These are phyloP conservation scores for Verticillium zaregamsianum DNA, from an alignment of 2,329 filamentous ascomycete genomes.

Conservation along the genomic window DNA sequence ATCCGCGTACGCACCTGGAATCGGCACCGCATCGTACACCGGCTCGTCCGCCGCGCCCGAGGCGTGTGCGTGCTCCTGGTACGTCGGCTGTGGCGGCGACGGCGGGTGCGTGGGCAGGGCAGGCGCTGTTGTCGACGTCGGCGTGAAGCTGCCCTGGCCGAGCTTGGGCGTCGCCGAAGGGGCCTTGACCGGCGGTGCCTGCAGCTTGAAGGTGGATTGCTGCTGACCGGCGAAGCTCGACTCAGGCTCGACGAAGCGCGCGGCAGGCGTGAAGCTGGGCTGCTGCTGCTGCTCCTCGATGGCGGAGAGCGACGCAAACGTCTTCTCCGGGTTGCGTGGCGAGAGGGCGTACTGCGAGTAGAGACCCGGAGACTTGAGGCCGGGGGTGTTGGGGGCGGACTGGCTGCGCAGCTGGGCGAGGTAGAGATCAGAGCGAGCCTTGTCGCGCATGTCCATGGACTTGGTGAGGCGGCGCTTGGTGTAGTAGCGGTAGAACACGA, in stretches of 20 bases:
- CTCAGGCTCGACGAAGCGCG: conserved; percentile 55
- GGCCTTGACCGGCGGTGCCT: conserved; percentile 76
- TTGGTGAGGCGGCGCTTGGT: conserved; percentile 93
- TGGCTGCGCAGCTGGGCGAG: conserved; percentile 80
- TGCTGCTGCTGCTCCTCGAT: conserved; percentile 26
- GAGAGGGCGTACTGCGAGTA: conserved; percentile 36
- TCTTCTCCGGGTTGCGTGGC: conserved; percentile 35
- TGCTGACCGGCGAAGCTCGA: conserved; percentile 53
- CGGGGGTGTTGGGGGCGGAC: conserved; percentile 91
- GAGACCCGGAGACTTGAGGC: conserved; percentile 64
- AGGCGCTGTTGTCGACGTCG: conserved; percentile 35
- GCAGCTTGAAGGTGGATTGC: conserved; percentile 72
- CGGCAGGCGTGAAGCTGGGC: conserved; percentile 49
- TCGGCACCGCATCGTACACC: conserved; percentile 80
- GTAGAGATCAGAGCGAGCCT: conserved; percentile 90
- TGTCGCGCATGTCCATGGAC: conserved; percentile 94
- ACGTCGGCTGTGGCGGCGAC: conserved; percentile 44
- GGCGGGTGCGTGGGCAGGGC: conserved; percentile 7
- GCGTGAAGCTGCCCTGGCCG: conserved; percentile 58
- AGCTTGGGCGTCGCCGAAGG: conserved; percentile 72
- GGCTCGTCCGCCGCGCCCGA: conserved; percentile 74
- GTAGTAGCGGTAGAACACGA: conserved; percentile 97
- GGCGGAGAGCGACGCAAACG: conserved; percentile 48
- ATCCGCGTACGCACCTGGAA: conserved; percentile 73
- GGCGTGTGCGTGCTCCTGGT: conserved; percentile 58